Percentiles rank a stretch among this genome's conserved stretches.
phyloP scores from a whole-genome alignment of 352 stramenopile species.

The Phytophthora rubi region DNA sequence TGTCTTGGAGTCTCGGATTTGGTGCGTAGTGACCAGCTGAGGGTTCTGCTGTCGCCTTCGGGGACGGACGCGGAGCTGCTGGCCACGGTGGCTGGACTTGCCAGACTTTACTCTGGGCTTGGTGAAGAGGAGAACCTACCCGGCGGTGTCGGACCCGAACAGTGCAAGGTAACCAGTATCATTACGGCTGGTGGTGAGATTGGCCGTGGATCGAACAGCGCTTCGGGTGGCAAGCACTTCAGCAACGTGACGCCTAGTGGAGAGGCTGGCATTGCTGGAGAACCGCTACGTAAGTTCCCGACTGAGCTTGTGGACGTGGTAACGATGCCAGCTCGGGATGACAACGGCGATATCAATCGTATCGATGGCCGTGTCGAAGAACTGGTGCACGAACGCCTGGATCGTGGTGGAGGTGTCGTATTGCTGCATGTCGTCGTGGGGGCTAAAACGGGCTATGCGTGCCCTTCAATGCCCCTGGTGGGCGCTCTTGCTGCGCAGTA shows the following conservation, averaged over 20 bases:
- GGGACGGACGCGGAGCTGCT: constrained; percentile 89
- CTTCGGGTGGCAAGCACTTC: constrained; percentile 82
- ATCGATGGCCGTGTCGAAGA: constrained; percentile 54
- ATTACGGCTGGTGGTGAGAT: constrained; percentile 87
- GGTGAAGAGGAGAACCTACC: constrained; percentile 33
- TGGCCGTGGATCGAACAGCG: constrained; percentile 76
- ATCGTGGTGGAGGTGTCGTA: constrained; percentile 55
- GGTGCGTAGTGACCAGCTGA: constrained; percentile 57
- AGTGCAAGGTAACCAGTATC: constrained; percentile 82
- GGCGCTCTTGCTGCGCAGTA: constrained; percentile 61
- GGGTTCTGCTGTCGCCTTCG: constrained; percentile 80
- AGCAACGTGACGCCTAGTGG: constrained; percentile 81
- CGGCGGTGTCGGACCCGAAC: constrained; percentile 29
- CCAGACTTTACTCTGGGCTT: constrained; percentile 63
- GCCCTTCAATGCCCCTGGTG: constrained; percentile 72
- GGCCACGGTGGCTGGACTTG: constrained; percentile 71
- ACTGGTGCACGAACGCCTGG: constrained; percentile 54
- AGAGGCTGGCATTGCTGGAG: constrained; percentile 46
- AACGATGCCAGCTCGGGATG: constrained; percentile 63
- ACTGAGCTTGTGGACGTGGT: constrained; percentile 69
- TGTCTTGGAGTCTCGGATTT: constrained; percentile 64
- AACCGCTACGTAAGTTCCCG: constrained; percentile 65
- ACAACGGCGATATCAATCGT: constrained; percentile 54
- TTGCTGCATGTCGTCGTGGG: constrained; percentile 88
- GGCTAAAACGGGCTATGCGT: constrained; percentile 87